Conservation (phyloP, 2,329 filamentous ascomycete species). For the Verticillium isaacii region DNA sequence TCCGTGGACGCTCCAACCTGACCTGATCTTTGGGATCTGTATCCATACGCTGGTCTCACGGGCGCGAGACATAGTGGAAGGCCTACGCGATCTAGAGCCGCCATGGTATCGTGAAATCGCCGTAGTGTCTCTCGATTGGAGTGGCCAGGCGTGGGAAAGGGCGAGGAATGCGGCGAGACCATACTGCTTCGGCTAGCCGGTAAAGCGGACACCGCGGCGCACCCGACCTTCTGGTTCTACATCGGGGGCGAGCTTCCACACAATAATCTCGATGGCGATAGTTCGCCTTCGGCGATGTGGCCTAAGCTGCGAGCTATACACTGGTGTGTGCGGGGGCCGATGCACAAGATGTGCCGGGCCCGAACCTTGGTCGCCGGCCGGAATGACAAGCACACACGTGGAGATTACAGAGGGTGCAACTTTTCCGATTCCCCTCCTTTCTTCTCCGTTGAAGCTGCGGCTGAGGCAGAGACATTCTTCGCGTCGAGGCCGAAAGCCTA, state of each 20-base stretch:
- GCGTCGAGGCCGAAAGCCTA: not conserved
- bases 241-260: not conserved
- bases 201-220: not conserved
- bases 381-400: not conserved
- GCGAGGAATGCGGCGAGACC: not conserved
- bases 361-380: not conserved
- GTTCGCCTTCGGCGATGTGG: not conserved
- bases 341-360: not conserved
- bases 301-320: not conserved
- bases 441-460: not conserved
- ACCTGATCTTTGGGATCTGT: not conserved
- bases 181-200: not conserved
- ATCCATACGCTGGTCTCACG: not conserved
- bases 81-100: not conserved
- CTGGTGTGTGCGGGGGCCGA: not conserved
- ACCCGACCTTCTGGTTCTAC: not conserved
- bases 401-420: not conserved
- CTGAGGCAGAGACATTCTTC: not conserved
- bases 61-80: not conserved
- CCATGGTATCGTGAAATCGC: not conserved
- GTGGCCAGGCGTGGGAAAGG: not conserved
- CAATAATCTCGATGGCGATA: not conserved
- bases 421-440: not conserved
- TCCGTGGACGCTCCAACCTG: not conserved
- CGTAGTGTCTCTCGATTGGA: not conserved